These are phyloP conservation scores for Alternaria sp. DNA, from an alignment of 2,329 filamentous ascomycete genomes.

Conservation along the genomic window DNA sequence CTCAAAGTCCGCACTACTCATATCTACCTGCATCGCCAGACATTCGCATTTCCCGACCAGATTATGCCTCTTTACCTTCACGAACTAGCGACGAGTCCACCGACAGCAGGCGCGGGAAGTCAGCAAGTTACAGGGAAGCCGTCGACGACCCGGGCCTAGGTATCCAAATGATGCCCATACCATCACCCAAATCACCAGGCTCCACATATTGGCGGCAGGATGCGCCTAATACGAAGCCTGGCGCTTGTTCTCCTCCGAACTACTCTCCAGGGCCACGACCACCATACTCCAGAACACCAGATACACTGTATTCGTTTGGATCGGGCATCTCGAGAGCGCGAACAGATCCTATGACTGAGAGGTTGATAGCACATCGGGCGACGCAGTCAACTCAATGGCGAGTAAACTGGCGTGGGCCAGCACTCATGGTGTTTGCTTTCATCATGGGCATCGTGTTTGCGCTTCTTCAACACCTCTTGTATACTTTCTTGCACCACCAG, in stretches of 20 bases:
- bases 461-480: conserved; percentile 41
- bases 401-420: conserved; percentile 47
- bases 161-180: conserved; percentile 34
- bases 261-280: conserved; percentile 17
- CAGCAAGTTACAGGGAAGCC: conserved; percentile 24
- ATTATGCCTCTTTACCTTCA: conserved; percentile 21
- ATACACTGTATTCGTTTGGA: conserved; percentile 27
- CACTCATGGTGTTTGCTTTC: conserved; percentile 35
- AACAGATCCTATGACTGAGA: conserved; percentile 38
- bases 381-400: conserved; percentile 40
- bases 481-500: conserved; percentile 36
- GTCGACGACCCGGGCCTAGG: conserved; percentile 31
- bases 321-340: conserved; percentile 28
- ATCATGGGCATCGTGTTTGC: conserved; percentile 38
- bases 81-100: conserved; percentile 24
- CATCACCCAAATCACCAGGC: conserved; percentile 30
- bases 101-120: conserved; percentile 12
- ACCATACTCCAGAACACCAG: conserved; percentile 26
- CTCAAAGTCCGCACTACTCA: conserved; percentile 3
- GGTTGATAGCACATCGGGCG: conserved; percentile 39
- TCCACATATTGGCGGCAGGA: conserved; percentile 25
- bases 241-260: conserved; percentile 24
- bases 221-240: conserved; percentile 16
- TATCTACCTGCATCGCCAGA: conserved; percentile 27
- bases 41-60: conserved; percentile 19